phyloP scores from a whole-genome alignment of 495 filamentous ascomycete genomes.

The Gamarada debralockiae region DNA sequence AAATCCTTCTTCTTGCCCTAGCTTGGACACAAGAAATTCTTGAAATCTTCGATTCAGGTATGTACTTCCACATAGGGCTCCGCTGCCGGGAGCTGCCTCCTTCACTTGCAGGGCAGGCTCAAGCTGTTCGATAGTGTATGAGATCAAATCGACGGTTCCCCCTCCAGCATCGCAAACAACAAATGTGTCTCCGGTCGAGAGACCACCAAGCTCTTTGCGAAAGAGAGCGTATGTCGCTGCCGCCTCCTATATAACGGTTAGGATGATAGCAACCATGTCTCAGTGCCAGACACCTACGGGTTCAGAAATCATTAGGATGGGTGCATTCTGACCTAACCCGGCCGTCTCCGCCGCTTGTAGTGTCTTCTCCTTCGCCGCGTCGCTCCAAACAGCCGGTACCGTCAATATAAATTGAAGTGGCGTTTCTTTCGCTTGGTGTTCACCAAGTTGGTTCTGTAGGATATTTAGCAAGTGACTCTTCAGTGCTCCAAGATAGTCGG shows the following conservation, averaged over 20 bases:
- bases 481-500: conserved; percentile 42
- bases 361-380: conserved; percentile 45
- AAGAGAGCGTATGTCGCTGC: conserved; percentile 51
- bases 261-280: neutral
- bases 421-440: conserved; percentile 23
- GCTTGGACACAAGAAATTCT: conserved; percentile 36
- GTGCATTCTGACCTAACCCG: conserved; percentile 43
- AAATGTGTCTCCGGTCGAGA: conserved; percentile 28
- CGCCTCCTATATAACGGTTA: conserved; percentile 35
- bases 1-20: conserved; percentile 29
- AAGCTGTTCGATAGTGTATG: conserved; percentile 49
- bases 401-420: conserved; percentile 43
- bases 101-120: conserved; percentile 41
- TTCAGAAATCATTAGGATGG: conserved; percentile 52
- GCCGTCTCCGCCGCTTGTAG: conserved; percentile 41
- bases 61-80: conserved; percentile 52
- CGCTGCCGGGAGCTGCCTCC: conserved; percentile 45
- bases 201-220: conserved; percentile 19
- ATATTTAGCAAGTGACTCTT: conserved; percentile 37
- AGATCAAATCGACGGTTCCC: conserved; percentile 53
- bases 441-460: conserved; percentile 33
- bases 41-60: conserved; percentile 47
- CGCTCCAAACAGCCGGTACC: conserved; percentile 53
- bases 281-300: conserved; percentile 33
- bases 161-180: conserved; percentile 45